These are phyloP conservation scores for Fusarium dimerum DNA, from an alignment of 2,329 filamentous ascomycete genomes.

Conservation along the genomic window DNA sequence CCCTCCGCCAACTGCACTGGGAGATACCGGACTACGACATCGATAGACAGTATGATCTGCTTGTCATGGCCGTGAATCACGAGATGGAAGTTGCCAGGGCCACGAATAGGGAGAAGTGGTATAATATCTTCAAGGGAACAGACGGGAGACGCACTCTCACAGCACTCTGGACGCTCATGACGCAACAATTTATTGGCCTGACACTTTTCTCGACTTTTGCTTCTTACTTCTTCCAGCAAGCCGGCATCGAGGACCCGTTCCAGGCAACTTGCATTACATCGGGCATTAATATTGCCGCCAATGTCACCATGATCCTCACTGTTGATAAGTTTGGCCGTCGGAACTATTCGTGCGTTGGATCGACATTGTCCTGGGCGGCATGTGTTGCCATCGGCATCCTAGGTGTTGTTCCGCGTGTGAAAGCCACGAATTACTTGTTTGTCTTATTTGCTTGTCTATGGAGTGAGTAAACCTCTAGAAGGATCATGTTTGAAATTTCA, in stretches of 20 bases:
- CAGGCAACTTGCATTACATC: slow-evolving; percentile 21
- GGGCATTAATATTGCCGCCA: slow-evolving; percentile 18
- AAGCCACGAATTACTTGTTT: not conserved
- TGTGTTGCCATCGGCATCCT: slow-evolving; percentile 11
- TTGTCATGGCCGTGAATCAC: slow-evolving; percentile 23
- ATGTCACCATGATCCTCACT: slow-evolving; percentile 9
- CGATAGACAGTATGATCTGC: slow-evolving; percentile 29
- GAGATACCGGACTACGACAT: slow-evolving; percentile 31
- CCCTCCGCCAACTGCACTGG: slow-evolving; percentile 19
- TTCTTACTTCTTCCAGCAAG: slow-evolving; percentile 42
- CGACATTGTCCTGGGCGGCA: slow-evolving; percentile 10
- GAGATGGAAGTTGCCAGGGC: slow-evolving; percentile 26
- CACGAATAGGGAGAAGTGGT: slow-evolving; percentile 25
- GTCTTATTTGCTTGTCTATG: not conserved
- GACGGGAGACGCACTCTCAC: slow-evolving; percentile 33
- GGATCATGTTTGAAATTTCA: too few relatives aligned
- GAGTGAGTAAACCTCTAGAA: not conserved
- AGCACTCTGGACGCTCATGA: slow-evolving; percentile 29
- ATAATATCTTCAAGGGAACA: slow-evolving; percentile 32
- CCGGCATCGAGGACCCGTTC: slow-evolving; percentile 29
- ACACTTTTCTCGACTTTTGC: slow-evolving; percentile 48
- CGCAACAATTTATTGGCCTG: slow-evolving; percentile 21
- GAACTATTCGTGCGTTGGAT: slow-evolving; percentile 9
- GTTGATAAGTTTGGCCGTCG: slow-evolving; percentile 14
- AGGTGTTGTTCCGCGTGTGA: not conserved